phyloP scores from a whole-genome alignment of 2,329 filamentous ascomycete species.

The Fusarium luffae region DNA sequence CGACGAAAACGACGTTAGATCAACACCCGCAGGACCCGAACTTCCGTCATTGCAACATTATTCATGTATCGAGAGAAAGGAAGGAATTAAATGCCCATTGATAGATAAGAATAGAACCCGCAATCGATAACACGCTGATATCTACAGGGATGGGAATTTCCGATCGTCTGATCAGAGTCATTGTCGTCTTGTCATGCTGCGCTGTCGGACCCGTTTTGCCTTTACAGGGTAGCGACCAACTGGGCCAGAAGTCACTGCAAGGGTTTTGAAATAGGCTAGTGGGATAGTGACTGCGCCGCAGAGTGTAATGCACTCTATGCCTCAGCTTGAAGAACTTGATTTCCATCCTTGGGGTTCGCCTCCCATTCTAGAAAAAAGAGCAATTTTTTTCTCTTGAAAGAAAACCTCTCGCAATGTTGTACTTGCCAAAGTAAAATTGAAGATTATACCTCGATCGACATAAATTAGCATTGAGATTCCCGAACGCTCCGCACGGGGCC shows the following conservation, averaged over 20 bases:
- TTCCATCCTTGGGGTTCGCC: fast-evolving
- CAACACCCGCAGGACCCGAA: too few relatives aligned
- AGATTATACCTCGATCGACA: not conserved
- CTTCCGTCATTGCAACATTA: too few relatives aligned
- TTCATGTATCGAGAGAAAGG: too few relatives aligned
- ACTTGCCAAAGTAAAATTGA: not conserved
- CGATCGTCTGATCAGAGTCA: not conserved
- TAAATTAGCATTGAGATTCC: conserved; percentile 1
- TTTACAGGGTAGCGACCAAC: not conserved
- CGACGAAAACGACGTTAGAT: too few relatives aligned
- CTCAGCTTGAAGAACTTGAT: not conserved
- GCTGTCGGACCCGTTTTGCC: not conserved
- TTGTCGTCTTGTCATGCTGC: not conserved
- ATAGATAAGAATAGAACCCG: too few relatives aligned
- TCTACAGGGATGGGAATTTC: not conserved
- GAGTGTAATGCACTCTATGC: not conserved
- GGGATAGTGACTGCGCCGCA: not conserved
- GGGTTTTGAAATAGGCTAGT: not conserved
- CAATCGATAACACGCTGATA: too few relatives aligned
- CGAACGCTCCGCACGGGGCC: not conserved
- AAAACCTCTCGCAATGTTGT: not conserved
- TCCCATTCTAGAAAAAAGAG: not conserved
- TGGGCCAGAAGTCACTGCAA: not conserved
- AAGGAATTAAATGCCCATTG: fast-evolving
- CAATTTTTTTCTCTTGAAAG: not conserved